phyloP scores from a whole-genome alignment of 306 rosid species.

The Sesbania bispinosa region DNA sequence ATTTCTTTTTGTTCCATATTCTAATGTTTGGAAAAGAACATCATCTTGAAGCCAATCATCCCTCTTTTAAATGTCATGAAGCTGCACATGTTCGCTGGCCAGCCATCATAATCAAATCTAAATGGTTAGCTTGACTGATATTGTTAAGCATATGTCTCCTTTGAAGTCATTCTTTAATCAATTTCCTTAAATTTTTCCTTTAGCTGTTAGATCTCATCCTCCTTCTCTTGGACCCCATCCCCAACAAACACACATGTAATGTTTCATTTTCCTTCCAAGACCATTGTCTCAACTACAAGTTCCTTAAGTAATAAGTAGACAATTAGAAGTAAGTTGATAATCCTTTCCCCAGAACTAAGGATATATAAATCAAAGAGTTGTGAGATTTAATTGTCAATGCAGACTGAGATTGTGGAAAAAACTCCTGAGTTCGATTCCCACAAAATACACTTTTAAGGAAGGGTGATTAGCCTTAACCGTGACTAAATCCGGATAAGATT shows the following conservation, averaged over 20 bases:
- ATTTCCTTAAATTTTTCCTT: constrained; percentile 20
- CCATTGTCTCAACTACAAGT: constrained; percentile 23
- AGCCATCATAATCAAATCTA: constrained; percentile 33
- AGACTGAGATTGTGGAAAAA: no score
- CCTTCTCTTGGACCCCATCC: constrained; percentile 40
- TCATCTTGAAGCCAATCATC: constrained; percentile 6
- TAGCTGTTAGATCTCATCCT: constrained; percentile 23
- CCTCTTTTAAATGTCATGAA: neutral
- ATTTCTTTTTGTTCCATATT: constrained; percentile 20
- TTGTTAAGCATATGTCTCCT: constrained; percentile 1
- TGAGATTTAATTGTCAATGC: no score
- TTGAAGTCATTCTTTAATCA: constrained; percentile 27
- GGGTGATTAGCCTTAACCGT: no score
- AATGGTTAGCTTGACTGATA: constrained; percentile 24
- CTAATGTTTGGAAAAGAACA: constrained; percentile 1
- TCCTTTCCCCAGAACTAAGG: no score
- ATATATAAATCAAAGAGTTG: no score
- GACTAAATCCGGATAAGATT: no score
- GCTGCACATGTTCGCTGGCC: constrained; percentile 17
- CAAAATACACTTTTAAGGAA: no score
- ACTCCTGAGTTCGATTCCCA: no score
- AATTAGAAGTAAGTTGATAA: neutral
- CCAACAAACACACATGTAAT: constrained; percentile 46
- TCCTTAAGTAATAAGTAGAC: constrained; percentile 12
- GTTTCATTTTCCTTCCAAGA: constrained; percentile 27